Evolutionary conservation across 495 filamentous ascomycete species (phyloP), one percentile per base, ranked within the genome.

Genomic region (Aspergillus bertholletiae): DNA sequence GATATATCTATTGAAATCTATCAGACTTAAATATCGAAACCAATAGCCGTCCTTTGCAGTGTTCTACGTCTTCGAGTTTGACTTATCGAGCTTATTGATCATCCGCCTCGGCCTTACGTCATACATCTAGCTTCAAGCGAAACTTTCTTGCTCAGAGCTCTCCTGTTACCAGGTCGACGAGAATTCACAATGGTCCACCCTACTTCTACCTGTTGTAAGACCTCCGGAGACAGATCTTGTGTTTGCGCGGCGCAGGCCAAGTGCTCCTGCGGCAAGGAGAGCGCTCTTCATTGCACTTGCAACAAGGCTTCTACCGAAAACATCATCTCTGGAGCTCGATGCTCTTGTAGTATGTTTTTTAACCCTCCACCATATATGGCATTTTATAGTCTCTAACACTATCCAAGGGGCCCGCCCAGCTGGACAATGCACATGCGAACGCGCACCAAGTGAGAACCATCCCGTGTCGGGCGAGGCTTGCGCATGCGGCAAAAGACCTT

Each of bases 211-310:
- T 88, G 84, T 80, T 87, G 84, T 70, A 81, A 81, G 65, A 79
- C 75, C 61, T 66, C 77, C 59, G 70, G 75, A 50, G 72, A 68
- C 51, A 75, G 71, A 46, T 61, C 58, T 52, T 87, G 84, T 61
- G 75, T 81, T 66, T 88, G 84, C 56, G 84, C 84, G 21, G 73
- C 78, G 21, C 78, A 87, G 61, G 84, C 84, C 54, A 80, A 71
- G 59, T 97, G 92, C 82, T 93, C 90, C 15, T 97, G 93, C 66
- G 93, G 93, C 60, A 81, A 92, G 75, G 81, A 92, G 63, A 82
- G 82, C 7, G 93, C 93, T 40, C 82, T 96, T 52, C 79, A 89
- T 66, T 97, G 93, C 80, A 85, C 75, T 51, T 97, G 93, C 77
- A 85, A 84, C 67, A 90, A 88, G 68, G 83, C 91, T 7, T 57